phyloP scores from a whole-genome alignment of 129 eudicot genomes.

The Kitagawia praeruptora region DNA sequence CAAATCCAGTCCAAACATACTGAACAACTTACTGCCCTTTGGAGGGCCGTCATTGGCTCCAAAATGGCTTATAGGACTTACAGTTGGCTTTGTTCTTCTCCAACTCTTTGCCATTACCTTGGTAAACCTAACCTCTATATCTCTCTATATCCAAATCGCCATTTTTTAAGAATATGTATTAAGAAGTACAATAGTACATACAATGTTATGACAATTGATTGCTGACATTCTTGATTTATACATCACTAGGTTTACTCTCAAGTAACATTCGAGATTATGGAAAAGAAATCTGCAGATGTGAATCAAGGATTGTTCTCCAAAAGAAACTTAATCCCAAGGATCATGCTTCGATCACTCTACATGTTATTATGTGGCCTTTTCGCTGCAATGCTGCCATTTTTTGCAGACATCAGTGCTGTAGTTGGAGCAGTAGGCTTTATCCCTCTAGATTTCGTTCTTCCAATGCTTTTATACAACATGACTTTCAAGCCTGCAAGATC shows the following conservation, averaged over 20 bases:
- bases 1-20: constrained; percentile 69
- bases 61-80: constrained; percentile 59
- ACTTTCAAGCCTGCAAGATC: constrained; percentile 54
- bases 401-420: constrained; percentile 76
- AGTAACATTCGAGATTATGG: constrained; percentile 96
- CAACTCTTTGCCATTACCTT: constrained; percentile 94
- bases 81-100: constrained; percentile 55
- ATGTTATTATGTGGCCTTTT: constrained; percentile 72
- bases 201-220: not conserved
- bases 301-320: constrained; percentile 76
- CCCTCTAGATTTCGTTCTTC: constrained; percentile 89
- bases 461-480: constrained; percentile 95
- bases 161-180: not conserved
- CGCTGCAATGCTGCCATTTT: constrained; percentile 91
- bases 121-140: constrained; percentile 32
- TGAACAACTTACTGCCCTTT: constrained; percentile 66
- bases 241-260: constrained; percentile 76
- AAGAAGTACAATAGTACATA: too few species aligned
- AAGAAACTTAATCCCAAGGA: constrained; percentile 76
- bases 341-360: constrained; percentile 68
- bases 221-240: not conserved
- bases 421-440: constrained; percentile 88
- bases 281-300: constrained; percentile 79
- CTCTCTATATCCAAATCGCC: not conserved
- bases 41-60: constrained; percentile 90